phyloP scores from a whole-genome alignment of 2,329 filamentous ascomycete genomes.

The Leptodontidium sp. region DNA sequence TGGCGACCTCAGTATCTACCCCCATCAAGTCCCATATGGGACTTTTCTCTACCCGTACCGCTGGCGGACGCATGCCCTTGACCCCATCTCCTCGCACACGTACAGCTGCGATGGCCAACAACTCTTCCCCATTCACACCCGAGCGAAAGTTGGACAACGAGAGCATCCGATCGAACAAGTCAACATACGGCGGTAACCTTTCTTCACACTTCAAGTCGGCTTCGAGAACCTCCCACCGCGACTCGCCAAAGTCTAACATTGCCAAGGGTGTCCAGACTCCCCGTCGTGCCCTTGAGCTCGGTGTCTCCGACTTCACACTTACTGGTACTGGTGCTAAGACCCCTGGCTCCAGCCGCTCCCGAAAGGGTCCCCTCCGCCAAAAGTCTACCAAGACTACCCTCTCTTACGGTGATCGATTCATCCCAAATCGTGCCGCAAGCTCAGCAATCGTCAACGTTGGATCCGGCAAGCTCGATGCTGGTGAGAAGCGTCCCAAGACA shows the following conservation, averaged over 20 bases:
- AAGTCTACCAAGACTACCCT: constrained; percentile 78
- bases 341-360: constrained; percentile 63
- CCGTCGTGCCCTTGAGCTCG: constrained; percentile 83
- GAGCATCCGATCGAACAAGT: constrained; percentile 64
- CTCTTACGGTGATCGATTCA: constrained; percentile 90
- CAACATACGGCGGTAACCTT: constrained; percentile 82
- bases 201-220: constrained; percentile 78
- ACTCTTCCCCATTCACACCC: constrained; percentile 81
- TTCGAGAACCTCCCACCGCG: constrained; percentile 74
- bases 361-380: constrained; percentile 61
- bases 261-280: constrained; percentile 78
- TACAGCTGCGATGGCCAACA: constrained; percentile 58
- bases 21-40: constrained; percentile 95
- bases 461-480: constrained; percentile 79
- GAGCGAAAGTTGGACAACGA: constrained; percentile 64
- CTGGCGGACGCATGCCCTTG: constrained; percentile 92
- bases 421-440: constrained; percentile 90
- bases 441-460: constrained; percentile 85
- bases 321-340: constrained; percentile 82
- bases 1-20: constrained; percentile 89
- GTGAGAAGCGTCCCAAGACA: constrained; percentile 77
- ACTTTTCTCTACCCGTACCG: constrained; percentile 90
- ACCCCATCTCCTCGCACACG: constrained; percentile 85
- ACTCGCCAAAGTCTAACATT: constrained; percentile 98
- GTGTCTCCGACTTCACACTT: constrained; percentile 90